Evolutionary conservation across 2,329 filamentous ascomycete genomes (phyloP).

Genomic region (Colletotrichum tropicicola): DNA sequence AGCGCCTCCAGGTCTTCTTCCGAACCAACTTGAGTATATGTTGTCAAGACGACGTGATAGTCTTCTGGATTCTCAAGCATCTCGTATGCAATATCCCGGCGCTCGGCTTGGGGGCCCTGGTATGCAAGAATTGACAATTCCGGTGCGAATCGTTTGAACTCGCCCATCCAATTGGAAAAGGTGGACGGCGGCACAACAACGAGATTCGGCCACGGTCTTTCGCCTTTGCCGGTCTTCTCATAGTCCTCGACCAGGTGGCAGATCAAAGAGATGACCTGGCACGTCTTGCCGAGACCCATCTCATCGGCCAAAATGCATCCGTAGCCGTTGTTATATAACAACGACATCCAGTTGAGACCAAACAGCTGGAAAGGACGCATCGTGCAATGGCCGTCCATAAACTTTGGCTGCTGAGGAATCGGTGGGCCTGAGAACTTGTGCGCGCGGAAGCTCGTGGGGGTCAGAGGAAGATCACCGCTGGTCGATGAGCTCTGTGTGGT

Average conservation of each 20-base stretch:
- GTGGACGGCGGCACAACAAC: constrained; percentile 94
- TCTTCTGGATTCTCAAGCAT: constrained; percentile 70
- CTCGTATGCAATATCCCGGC: constrained; percentile 72
- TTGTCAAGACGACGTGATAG: constrained; percentile 71
- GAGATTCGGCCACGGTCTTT: constrained; percentile 75
- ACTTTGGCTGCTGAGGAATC: constrained; percentile 71
- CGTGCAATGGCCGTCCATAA: constrained; percentile 78
- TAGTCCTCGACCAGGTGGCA: constrained; percentile 80
- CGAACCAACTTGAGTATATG: constrained; percentile 67
- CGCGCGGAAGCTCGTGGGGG: constrained; percentile 48
- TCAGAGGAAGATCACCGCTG: constrained; percentile 49
- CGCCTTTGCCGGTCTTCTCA: constrained; percentile 38
- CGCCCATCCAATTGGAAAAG: constrained; percentile 93
- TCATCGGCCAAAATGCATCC: constrained; percentile 96
- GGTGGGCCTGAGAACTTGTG: constrained; percentile 51
- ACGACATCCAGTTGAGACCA: constrained; percentile 91
- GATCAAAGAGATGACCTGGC: constrained; percentile 92
- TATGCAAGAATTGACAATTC: constrained; percentile 77
- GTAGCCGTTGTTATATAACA: constrained; percentile 81
- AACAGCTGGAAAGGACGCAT: constrained; percentile 96
- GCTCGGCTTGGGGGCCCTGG: constrained; percentile 71
- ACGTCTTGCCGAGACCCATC: constrained; percentile 97
- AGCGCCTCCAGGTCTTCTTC: constrained; percentile 60
- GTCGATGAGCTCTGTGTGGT: constrained; percentile 36
- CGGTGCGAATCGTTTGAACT: constrained; percentile 89